Evolutionary conservation across 148 eudicot genomes (phyloP), one percentile per base, ranked within the genome.

Genomic region (Rhododendron williamsianum): DNA sequence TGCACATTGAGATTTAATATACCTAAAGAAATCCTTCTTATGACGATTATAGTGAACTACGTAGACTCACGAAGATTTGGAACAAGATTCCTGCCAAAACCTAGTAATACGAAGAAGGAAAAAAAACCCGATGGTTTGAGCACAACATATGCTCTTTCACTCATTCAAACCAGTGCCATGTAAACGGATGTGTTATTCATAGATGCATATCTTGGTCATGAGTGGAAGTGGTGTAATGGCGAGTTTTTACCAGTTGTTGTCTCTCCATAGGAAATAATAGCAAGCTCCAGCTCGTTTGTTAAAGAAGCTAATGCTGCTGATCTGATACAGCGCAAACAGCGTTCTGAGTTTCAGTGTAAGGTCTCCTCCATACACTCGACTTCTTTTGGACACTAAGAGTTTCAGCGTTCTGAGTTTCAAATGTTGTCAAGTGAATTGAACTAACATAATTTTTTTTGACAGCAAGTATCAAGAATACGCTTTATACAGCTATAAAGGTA

Each of bases 271-370:
- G 95, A 86, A 88, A 74, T 92, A 81, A 88, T 93, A 56, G 86
- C 91, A 81, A 92, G 95, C 91, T 90, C 92, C 33, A 87, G 92
- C 85, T 81, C 92, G 46, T 90, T 89, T 35, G 73, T 90, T 54
- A 93, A 92, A 83, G 91, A 90, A 76, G 98, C 98, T 80, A 86
- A 92, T 90, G 99, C 98, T 86, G 98, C 99, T 88, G 99, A 97
- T 84, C 84, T 97, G 73, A 94, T 92, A 87, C 95, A 97, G 84
- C 93, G 98, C 71, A 87, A 94, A 79, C 99, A 97, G 87, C 95
- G 99, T 48, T 95, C 98, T 6, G 98, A 94, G 49, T 95, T 97
- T 87, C 94, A 90, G 63, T 91, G 99, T 97, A 89, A 90, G 91
- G 81, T 83, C 81, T 72, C 43, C 27, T 72, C 43, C 27, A 27